phyloP scores from a whole-genome alignment of 257 asterid genomes.

The Solanum stenotomum region DNA sequence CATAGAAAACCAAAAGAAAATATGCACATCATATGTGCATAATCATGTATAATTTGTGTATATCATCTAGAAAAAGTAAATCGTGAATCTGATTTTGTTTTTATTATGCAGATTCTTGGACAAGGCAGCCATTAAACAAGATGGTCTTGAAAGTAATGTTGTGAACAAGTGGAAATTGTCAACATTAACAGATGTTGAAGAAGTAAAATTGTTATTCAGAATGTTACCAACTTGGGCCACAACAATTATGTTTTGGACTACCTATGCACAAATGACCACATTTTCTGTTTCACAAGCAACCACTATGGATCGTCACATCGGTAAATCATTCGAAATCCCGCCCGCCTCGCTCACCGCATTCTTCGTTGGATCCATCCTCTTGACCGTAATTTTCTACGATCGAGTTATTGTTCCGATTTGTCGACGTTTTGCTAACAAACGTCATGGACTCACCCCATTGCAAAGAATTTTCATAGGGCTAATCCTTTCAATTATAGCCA shows the following conservation, averaged over 20 bases:
- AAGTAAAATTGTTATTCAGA: constrained; percentile 57
- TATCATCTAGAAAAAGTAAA: neutral
- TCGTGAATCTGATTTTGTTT: neutral
- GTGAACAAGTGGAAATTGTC: constrained; percentile 49
- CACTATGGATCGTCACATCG: constrained; percentile 60
- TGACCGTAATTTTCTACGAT: constrained; percentile 59
- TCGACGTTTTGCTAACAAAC: constrained; percentile 27
- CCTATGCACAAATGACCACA: constrained; percentile 80
- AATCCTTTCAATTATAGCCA: constrained; percentile 37
- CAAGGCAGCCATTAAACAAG: constrained; percentile 63
- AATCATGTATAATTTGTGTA: neutral
- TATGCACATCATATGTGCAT: neutral
- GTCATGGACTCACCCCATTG: constrained; percentile 55
- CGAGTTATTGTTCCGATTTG: constrained; percentile 35
- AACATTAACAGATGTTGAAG: constrained; percentile 77
- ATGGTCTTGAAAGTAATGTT: neutral
- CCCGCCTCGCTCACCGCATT: constrained; percentile 65
- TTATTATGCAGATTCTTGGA: constrained; percentile 35
- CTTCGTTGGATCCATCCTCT: constrained; percentile 57
- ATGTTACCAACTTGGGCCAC: constrained; percentile 94
- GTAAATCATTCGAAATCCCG: constrained; percentile 45
- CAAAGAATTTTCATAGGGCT: constrained; percentile 58
- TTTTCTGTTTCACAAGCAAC: constrained; percentile 83
- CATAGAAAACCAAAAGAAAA: neutral
- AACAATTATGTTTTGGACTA: constrained; percentile 65